Conservation (phyloP, 208 protist genomes). For the Crithidia brevicula region DNA sequence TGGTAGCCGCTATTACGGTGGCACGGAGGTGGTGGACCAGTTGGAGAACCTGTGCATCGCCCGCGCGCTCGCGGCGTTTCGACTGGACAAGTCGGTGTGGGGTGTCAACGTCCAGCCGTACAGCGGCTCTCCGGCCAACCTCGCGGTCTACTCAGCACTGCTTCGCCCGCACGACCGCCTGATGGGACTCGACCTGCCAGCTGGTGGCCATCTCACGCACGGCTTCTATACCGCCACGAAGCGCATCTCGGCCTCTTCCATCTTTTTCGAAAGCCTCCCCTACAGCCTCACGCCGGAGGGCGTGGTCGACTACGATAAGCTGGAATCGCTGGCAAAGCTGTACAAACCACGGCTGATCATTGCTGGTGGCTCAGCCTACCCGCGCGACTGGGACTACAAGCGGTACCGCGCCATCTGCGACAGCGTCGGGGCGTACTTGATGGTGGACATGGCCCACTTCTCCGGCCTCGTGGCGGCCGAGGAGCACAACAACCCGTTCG, state of each 20-base stretch:
- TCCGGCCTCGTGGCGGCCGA: slow-evolving; percentile 93
- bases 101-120: slow-evolving; percentile 99
- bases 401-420: slow-evolving; percentile 91
- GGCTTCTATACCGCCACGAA: slow-evolving; percentile 97
- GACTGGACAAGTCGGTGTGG: slow-evolving; percentile 94
- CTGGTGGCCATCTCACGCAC: slow-evolving; percentile 96
- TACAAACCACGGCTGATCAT: slow-evolving; percentile 97
- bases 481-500: slow-evolving; percentile 93
- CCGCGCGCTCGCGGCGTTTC: slow-evolving; percentile 96
- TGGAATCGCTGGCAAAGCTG: slow-evolving; percentile 88
- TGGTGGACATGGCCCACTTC: slow-evolving; percentile 99
- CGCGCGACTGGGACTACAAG: slow-evolving; percentile 97
- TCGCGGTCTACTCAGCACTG: slow-evolving; percentile 97
- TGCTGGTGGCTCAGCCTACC: slow-evolving; percentile 97
- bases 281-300: slow-evolving; percentile 95
- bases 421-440: slow-evolving; percentile 91
- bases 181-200: slow-evolving; percentile 96
- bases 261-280: slow-evolving; percentile 98
- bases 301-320: slow-evolving; percentile 97
- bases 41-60: slow-evolving; percentile 94
- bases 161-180: slow-evolving; percentile 97
- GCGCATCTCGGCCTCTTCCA: slow-evolving; percentile 96
- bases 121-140: slow-evolving; percentile 98
- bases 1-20: slow-evolving; percentile 98
- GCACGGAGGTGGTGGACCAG: slow-evolving; percentile 98